Conservation (phyloP, 2,329 filamentous ascomycete genomes). For the Penicillium sp. region DNA sequence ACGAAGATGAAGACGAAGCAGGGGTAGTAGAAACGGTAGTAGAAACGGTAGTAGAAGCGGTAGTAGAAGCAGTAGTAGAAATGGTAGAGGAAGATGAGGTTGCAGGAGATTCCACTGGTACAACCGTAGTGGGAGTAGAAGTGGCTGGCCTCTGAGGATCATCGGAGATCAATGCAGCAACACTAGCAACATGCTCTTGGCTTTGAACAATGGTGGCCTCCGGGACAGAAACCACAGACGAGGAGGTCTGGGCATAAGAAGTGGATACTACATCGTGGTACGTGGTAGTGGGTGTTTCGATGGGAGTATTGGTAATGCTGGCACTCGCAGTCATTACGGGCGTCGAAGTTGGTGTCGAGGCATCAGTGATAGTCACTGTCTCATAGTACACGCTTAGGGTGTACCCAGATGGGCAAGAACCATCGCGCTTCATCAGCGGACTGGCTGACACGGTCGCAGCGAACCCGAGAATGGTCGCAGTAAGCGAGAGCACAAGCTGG, state of each 20-base stretch:
- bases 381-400: constrained; percentile 28
- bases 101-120: not conserved
- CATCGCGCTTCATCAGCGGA: constrained; percentile 15
- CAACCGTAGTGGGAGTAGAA: not conserved
- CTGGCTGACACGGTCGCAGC: constrained; percentile 27
- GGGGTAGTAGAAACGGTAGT: not conserved
- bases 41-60: constrained; percentile 2
- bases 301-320: not conserved
- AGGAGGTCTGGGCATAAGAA: not conserved
- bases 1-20: not conserved
- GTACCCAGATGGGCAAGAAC: constrained; percentile 30
- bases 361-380: constrained; percentile 18
- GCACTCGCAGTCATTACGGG: not conserved
- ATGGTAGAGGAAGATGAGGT: constrained; percentile 5
- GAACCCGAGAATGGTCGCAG: constrained; percentile 23
- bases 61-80: not conserved
- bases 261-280: not conserved
- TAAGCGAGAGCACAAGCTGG: constrained; percentile 23
- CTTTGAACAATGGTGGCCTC: not conserved
- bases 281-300: not conserved
- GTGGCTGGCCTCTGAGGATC: not conserved
- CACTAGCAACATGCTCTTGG: not conserved
- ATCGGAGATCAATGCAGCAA: not conserved
- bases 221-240: not conserved
- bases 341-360: constrained; percentile 1